Base-by-base conservation (phyloP, 2,329 filamentous ascomycete species). In the Chalaropsis thielavioides region DNA sequence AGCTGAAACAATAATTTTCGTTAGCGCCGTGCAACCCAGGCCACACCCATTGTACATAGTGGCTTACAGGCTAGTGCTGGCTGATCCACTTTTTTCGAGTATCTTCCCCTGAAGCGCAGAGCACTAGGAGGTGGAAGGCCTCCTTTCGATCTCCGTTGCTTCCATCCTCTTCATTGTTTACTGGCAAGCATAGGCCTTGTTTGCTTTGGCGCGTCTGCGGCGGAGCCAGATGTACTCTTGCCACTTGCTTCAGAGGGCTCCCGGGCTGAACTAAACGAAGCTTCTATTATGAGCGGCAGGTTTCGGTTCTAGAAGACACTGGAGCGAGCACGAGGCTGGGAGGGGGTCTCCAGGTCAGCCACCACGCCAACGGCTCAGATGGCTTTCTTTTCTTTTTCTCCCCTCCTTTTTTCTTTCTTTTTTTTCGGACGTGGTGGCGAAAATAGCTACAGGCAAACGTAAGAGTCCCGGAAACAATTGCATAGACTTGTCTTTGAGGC, bases 121-220 rank as follows among this genome's bases (percentile, higher is more conserved):
- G 27, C 27, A n/a, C 31, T 38, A 58, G 24, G 54, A 58, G n/a
- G 38, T 61, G 59, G 59, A 61, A 24, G 41, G 41, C 38, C 41
- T 61, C 59, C 59, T 44, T 61, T 41, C 19, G 59, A 61, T 61
- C 19, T 61, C 22, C 41, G 24, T 35, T 8, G 44, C n/a, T 41
- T 13, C 44, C 44, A 56, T 58, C 35, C 11, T 56, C 38, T 15
- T 43, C 38, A 11, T 54, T 43, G 31, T 40, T 41, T 31, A 41
- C 51, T 41, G 24, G 31, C 44, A 46, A 62, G 31, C 41, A 62
- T 19, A 22, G 44, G 44, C 41, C 60, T 35, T 38, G 54, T 38
- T 58, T 22, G 10, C 35, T 8, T 38, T 38, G 35, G 10, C 35
- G 35, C 35, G 35, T 38, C 8, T 38, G 35, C 35, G 35, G 8